Evolutionary conservation across 805 yeast genomes (phyloP).

Genomic region (Nakazawaea peltata): DNA sequence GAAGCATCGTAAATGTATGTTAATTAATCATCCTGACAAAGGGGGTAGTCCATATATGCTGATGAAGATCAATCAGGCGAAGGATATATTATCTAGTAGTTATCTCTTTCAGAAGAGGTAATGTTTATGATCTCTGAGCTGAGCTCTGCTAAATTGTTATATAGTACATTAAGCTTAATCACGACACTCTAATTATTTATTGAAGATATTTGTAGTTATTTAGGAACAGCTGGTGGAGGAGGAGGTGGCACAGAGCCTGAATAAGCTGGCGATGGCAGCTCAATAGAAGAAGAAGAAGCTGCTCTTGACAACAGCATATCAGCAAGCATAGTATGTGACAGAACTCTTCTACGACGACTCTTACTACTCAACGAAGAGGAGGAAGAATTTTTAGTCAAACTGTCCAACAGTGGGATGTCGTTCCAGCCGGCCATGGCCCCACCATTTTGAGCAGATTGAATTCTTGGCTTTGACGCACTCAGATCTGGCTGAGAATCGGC

Average conservation of each 20-base stretch:
- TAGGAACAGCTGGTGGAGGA: constrained; percentile 1
- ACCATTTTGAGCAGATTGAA: constrained; percentile 8
- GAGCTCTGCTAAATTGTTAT: background rate
- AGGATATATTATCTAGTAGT: constrained; percentile 67
- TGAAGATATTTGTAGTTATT: no score
- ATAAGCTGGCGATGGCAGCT: background rate
- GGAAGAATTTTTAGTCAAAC: constrained; percentile 1
- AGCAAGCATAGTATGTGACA: background rate
- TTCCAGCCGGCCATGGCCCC: constrained; percentile 11
- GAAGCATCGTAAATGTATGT: constrained; percentile 70
- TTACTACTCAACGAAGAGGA: constrained; percentile 2
- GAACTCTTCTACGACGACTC: constrained; percentile 2
- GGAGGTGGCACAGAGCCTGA: background rate
- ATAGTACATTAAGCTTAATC: no score
- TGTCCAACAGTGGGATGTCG: constrained; percentile 7
- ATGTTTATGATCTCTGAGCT: no score
- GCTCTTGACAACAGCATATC: no score
- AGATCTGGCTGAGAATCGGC: background rate
- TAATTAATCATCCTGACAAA: constrained; percentile 80
- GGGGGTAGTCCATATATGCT: constrained; percentile 83
- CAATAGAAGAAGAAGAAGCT: no score
- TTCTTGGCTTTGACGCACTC: background rate
- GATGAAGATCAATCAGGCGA: constrained; percentile 81
- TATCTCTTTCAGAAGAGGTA: constrained; percentile 25
- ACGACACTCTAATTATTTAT: no score